These are phyloP conservation scores for Aspergillus novoparasiticus DNA, from an alignment of 2,329 filamentous ascomycete genomes.

Conservation along the genomic window DNA sequence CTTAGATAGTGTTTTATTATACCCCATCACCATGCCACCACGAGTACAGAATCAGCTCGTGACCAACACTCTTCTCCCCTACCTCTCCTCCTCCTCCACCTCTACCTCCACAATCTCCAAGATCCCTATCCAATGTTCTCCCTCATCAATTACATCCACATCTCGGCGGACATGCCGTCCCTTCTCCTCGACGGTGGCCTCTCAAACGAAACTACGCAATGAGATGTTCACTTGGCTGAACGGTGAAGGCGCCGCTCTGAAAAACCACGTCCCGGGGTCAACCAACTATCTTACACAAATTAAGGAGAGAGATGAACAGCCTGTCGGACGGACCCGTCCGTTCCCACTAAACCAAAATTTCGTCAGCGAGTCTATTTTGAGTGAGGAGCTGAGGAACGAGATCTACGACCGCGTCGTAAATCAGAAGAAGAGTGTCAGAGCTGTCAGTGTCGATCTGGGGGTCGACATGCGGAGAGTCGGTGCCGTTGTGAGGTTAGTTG, in stretches of 20 bases:
- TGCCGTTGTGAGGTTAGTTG: slow-evolving; percentile 81
- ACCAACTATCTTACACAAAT: slow-evolving; percentile 35
- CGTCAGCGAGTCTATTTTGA: slow-evolving; percentile 70
- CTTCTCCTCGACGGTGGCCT: slow-evolving; percentile 36
- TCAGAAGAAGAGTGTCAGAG: slow-evolving; percentile 70
- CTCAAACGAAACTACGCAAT: slow-evolving; percentile 54
- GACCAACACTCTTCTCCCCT: slow-evolving; percentile 37
- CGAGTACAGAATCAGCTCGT: slow-evolving; percentile 41
- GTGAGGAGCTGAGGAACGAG: slow-evolving; percentile 70
- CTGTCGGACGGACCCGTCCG: slow-evolving; percentile 49
- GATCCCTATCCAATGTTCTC: slow-evolving; percentile 7
- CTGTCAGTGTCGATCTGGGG: slow-evolving; percentile 73
- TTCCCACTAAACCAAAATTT: slow-evolving; percentile 77
- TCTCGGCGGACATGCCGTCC: slow-evolving; percentile 29
- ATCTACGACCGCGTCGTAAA: slow-evolving; percentile 71
- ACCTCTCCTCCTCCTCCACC: slow-evolving; percentile 27
- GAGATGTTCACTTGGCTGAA: slow-evolving; percentile 64
- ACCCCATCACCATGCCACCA: slow-evolving; percentile 37
- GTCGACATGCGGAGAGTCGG: slow-evolving; percentile 83
- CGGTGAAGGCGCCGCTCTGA: slow-evolving; percentile 33
- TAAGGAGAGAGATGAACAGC: background rate
- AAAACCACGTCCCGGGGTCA: slow-evolving; percentile 33
- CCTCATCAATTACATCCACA: slow-evolving; percentile 17
- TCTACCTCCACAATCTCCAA: slow-evolving; percentile 21
- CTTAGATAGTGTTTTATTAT: background rate